These are phyloP conservation scores for Torulaspora microellipsoides DNA, from an alignment of 805 yeast genomes.

Conservation along the genomic window DNA sequence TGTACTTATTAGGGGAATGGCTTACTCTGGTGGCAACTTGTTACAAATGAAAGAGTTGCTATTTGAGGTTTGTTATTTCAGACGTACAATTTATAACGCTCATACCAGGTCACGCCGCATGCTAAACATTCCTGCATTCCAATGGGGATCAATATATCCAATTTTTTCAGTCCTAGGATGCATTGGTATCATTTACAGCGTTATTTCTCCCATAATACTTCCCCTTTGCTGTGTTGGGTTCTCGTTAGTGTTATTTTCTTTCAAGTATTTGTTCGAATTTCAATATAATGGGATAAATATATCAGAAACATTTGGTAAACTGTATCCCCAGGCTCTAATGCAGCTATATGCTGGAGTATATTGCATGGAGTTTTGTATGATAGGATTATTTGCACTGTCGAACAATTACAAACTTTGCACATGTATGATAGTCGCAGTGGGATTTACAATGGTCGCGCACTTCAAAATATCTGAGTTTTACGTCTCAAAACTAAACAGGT, in stretches of 20 bases:
- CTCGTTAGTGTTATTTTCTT: conserved; percentile 54
- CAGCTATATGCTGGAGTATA: conserved; percentile 80
- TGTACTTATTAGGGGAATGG: conserved; percentile 66
- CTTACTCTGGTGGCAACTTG: conserved; percentile 69
- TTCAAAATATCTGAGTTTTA: conserved; percentile 38
- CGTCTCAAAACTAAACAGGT: conserved; percentile 14
- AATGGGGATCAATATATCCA: conserved; percentile 81
- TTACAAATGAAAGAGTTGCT: conserved; percentile 54
- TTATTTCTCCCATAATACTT: conserved; percentile 74
- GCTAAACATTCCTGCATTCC: conserved; percentile 42
- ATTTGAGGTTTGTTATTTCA: conserved; percentile 34
- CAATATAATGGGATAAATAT: conserved; percentile 48
- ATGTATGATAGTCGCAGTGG: conserved; percentile 47
- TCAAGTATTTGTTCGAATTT: conserved; percentile 62
- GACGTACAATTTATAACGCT: conserved; percentile 52
- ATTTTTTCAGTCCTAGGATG: conserved; percentile 71
- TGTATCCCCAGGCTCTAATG: conserved; percentile 69
- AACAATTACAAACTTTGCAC: conserved; percentile 42
- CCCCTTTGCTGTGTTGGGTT: conserved; percentile 57
- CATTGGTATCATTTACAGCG: conserved; percentile 72
- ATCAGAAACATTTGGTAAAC: conserved; percentile 63
- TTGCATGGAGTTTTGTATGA: conserved; percentile 70
- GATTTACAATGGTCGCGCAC: conserved; percentile 56
- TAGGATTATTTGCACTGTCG: conserved; percentile 70
- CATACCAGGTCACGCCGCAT: conserved; percentile 47